Percentiles rank a stretch among this genome's conserved stretches.
These are phyloP conservation scores for Euryodendron excelsum DNA, from an alignment of 148 eudicot species.

Conservation along the genomic window DNA sequence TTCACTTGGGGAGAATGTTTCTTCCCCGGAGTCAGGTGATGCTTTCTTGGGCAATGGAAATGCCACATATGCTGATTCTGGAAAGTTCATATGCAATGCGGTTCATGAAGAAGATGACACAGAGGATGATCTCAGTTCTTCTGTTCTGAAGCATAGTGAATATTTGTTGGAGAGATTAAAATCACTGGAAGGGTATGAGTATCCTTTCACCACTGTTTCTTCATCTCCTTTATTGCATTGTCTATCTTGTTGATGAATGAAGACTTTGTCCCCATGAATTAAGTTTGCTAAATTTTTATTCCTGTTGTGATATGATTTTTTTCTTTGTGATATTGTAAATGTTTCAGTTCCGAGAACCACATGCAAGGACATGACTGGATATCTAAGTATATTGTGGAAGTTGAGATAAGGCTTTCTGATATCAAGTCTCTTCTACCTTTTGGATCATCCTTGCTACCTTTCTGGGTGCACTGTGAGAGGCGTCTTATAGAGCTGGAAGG, in stretches of 20 bases:
- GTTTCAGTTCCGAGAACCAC: constrained; percentile 41
- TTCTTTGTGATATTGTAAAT: constrained; percentile 7
- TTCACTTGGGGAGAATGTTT: constrained; percentile 23
- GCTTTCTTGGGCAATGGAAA: constrained; percentile 20
- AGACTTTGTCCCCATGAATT: not conserved
- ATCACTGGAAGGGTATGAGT: constrained; percentile 46
- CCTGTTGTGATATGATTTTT: not conserved
- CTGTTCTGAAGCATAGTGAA: constrained; percentile 52
- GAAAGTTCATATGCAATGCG: constrained; percentile 19
- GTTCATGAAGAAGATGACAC: constrained; percentile 29
- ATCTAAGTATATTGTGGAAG: constrained; percentile 53
- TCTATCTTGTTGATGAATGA: not conserved
- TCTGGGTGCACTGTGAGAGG: constrained; percentile 78
- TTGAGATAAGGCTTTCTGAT: constrained; percentile 81
- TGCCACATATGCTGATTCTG: constrained; percentile 27
- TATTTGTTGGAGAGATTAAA: constrained; percentile 65
- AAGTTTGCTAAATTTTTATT: not conserved
- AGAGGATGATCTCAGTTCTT: constrained; percentile 41
- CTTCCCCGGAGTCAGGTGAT: constrained; percentile 16
- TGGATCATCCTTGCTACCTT: constrained; percentile 69
- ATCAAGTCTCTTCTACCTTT: constrained; percentile 58
- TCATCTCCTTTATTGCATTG: not conserved
- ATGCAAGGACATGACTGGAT: constrained; percentile 38
- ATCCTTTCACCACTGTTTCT: not conserved
- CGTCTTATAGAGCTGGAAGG: constrained; percentile 63